Evolutionary conservation across 2,329 filamentous ascomycete genomes (phyloP), one percentile per base, ranked within the genome.

Genomic region (Cytospora piceicola): DNA sequence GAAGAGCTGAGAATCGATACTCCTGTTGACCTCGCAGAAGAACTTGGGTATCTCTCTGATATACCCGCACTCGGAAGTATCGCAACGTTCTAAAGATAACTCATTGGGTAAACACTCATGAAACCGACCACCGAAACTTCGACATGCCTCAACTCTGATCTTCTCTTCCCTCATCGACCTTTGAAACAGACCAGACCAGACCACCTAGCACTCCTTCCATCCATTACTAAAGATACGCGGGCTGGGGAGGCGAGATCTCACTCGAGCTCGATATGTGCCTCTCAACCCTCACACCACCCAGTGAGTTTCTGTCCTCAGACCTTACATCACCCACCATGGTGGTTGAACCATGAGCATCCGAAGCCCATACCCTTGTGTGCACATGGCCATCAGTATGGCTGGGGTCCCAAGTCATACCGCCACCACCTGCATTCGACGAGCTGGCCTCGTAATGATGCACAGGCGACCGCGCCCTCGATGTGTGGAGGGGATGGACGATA

Each of bases 211-310:
- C 15, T 12, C 46, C 22, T 15, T 39, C 1, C 29, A 2, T 15
- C 14, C n/a, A n/a, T 22, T 22, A 53, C 39, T 64, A 55, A 12
- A 20, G 22, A 17, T 55, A 39, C 56, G 11, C 42, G 11, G 52
- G 49, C 20, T 58, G 4, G 3, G 36, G 34, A 53, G 17, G 27
- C 32, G 32, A 61, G 17, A 30, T 29, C 24, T 53, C 39, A 2
- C n/a, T 29, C 24, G 30, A 51, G 42, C 57, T 65, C 17, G 58
- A 61, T n/a, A 67, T 61, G 24, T 51, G 58, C 30, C n/a, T 32
- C 29, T 58, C 54, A 17, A 67, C 22, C 52, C 46, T 65, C 27
- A 67, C 62, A 14, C 54, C 11, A 15, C 65, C 61, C 24, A 32
- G 39, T 29, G 34, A 24, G 29, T 65, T 46, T 3, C 55, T 54